These are phyloP conservation scores for Fragilariopsis cylindrus DNA, from an alignment of 108 stramenopile genomes.

Conservation along the genomic window DNA sequence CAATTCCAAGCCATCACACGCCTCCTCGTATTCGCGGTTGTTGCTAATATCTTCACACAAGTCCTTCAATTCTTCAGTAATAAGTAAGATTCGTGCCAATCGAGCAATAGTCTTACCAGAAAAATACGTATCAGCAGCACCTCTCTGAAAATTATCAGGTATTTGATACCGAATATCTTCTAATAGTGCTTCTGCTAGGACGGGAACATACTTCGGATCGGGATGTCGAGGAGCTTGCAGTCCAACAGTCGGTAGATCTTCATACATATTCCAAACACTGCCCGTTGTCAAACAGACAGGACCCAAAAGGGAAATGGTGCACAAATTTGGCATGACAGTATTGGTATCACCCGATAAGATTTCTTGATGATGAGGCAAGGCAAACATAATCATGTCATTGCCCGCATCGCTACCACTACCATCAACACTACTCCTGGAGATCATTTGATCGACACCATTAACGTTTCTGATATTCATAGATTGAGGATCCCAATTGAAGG, in stretches of 20 bases:
- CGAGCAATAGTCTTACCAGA: conserved; percentile 88
- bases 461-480: conserved; percentile 4
- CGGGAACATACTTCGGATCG: conserved; percentile 36
- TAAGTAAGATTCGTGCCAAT: conserved; percentile 79
- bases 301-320: conserved; percentile 37
- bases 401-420: neutral
- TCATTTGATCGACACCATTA: neutral
- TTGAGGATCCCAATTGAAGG: conserved; percentile 41
- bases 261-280: conserved; percentile 32
- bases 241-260: conserved; percentile 37
- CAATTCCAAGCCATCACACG: conserved; percentile 40
- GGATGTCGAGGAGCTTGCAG: conserved; percentile 69
- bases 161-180: conserved; percentile 58
- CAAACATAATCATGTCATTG: conserved; percentile 55
- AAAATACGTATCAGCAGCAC: conserved; percentile 95
- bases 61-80: conserved; percentile 69
- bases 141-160: conserved; percentile 74
- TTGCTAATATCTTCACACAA: conserved; percentile 32
- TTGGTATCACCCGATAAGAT: conserved; percentile 17
- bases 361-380: conserved; percentile 74
- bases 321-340: conserved; percentile 13
- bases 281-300: conserved; percentile 46
- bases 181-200: conserved; percentile 47
- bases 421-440: neutral
- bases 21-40: conserved; percentile 32